Conservation (phyloP, 768 basidiomycete genomes). For the Paxillus involutus region DNA sequence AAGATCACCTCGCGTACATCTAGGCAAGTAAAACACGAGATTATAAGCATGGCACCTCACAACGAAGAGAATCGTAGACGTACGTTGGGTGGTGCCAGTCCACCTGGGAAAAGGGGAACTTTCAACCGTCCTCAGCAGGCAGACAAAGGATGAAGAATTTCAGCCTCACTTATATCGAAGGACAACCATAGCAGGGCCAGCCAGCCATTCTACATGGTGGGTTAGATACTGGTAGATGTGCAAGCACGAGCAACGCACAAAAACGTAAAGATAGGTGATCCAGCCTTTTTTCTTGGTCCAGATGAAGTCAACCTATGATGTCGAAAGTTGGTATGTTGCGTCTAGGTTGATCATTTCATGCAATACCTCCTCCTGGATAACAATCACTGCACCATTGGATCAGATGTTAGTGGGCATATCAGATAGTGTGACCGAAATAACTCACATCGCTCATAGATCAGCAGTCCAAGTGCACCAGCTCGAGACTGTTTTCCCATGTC, state of each 20-base stretch:
- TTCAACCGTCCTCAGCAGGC: not conserved
- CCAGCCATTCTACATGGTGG: constrained; percentile 4
- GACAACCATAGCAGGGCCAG: constrained; percentile 3
- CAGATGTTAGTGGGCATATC: not conserved
- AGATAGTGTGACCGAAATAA: not conserved
- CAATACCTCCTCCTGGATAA: constrained; percentile 8
- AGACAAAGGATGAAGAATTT: not conserved
- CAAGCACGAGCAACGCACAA: constrained; percentile 1
- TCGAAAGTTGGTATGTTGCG: too few species aligned
- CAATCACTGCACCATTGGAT: not conserved
- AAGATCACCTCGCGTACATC: not conserved
- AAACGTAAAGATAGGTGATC: constrained; percentile 9
- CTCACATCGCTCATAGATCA: constrained; percentile 14
- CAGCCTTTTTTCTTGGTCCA: constrained; percentile 9
- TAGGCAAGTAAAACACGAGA: not conserved
- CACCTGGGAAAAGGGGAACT: not conserved
- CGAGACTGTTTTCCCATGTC: constrained; percentile 7
- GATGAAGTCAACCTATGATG: constrained; percentile 7
- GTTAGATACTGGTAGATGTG: not conserved
- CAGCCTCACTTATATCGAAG: constrained; percentile 1
- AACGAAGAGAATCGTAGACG: too few species aligned
- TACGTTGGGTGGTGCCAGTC: constrained; percentile 1
- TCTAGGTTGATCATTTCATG: too few species aligned
- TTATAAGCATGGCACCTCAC: too few species aligned
- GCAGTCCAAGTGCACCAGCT: constrained; percentile 6